Evolutionary conservation across 2,329 filamentous ascomycete genomes (phyloP).

Genomic region (Xylaria hypoxylon): DNA sequence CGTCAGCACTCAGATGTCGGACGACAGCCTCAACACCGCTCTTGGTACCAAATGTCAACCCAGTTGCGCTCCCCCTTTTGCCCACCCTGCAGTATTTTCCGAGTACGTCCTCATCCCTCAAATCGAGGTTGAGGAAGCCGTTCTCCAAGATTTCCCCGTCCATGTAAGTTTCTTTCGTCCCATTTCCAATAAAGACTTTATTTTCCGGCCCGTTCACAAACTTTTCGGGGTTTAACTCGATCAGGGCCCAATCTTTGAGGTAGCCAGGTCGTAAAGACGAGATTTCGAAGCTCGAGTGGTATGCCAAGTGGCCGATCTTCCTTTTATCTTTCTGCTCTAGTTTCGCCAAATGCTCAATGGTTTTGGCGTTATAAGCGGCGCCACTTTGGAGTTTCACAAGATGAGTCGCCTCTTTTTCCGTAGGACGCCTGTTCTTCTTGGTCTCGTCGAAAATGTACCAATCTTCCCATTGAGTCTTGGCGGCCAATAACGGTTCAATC

Average conservation of each 20-base stretch:
- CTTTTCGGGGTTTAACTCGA: constrained; percentile 15
- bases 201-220: constrained; percentile 4
- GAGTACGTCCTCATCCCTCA: too few species aligned
- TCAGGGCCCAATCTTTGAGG: constrained; percentile 19
- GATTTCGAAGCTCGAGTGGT: neutral
- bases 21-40: constrained; percentile 25
- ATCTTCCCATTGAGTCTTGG: constrained; percentile 9
- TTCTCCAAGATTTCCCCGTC: neutral
- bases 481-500: neutral
- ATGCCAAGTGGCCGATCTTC: constrained; percentile 11
- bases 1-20: neutral
- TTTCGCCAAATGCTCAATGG: neutral
- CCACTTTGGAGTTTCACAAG: neutral
- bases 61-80: constrained; percentile 10
- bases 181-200: neutral
- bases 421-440: constrained; percentile 5
- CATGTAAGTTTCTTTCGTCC: too few species aligned
- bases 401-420: neutral
- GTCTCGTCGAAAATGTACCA: constrained; percentile 10
- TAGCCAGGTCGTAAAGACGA: constrained; percentile 11
- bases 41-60: neutral
- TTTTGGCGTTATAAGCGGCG: neutral
- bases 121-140: neutral
- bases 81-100: neutral
- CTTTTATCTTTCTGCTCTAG: neutral